These are phyloP conservation scores for Whalleya microplaca DNA, from an alignment of 2,329 filamentous ascomycete species.

Conservation along the genomic window DNA sequence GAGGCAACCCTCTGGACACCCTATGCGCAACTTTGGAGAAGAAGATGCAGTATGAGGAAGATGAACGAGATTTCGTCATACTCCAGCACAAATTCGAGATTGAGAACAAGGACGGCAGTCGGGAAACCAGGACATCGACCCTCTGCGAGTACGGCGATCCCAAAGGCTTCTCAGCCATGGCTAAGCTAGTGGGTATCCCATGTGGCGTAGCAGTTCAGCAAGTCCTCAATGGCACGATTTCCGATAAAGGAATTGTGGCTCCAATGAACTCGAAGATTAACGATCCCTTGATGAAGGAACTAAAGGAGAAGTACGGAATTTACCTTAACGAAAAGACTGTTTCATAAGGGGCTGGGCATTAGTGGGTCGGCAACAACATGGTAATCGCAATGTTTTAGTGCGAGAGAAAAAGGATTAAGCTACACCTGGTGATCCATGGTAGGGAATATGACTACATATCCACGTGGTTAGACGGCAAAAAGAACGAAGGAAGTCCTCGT, in stretches of 20 bases:
- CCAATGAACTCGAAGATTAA: conserved; percentile 74
- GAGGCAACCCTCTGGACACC: conserved; percentile 81
- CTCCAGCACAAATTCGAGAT: conserved; percentile 85
- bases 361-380: neutral
- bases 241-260: conserved; percentile 74
- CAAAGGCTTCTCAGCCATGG: conserved; percentile 81
- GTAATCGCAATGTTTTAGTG: neutral
- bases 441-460: neutral
- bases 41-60: conserved; percentile 86
- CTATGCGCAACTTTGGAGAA: conserved; percentile 89
- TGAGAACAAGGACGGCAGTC: conserved; percentile 77
- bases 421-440: neutral
- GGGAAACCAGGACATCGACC: conserved; percentile 78
- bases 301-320: conserved; percentile 68
- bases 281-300: conserved; percentile 60
- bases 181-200: conserved; percentile 77
- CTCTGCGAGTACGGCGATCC: conserved; percentile 82
- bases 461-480: conserved; percentile 1
- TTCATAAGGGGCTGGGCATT: conserved; percentile 1
- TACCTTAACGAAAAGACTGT: conserved; percentile 35
- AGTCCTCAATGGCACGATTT: conserved; percentile 75
- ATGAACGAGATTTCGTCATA: conserved; percentile 83
- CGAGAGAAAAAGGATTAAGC: conserved; percentile 1
- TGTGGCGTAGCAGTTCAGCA: conserved; percentile 71
- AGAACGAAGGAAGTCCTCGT: neutral